These are phyloP conservation scores for Pseudozyma pruni DNA, from an alignment of 1,284 basidiomycete genomes.

Conservation along the genomic window DNA sequence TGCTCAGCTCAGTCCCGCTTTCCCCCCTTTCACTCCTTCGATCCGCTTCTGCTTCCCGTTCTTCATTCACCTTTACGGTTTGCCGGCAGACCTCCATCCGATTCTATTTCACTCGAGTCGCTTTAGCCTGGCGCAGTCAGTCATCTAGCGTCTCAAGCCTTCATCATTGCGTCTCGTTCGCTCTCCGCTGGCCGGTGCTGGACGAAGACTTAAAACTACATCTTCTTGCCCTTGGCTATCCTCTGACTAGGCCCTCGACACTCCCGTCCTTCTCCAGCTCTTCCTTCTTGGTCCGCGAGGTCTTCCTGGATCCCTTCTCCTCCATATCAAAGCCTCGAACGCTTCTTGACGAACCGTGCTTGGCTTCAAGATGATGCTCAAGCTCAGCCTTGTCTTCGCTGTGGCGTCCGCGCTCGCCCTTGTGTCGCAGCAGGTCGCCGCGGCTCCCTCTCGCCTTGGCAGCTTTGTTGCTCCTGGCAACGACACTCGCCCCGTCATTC, in stretches of 20 bases:
- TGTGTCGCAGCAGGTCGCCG: conserved; percentile 12
- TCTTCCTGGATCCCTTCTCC: neutral
- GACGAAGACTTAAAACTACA: too few relatives aligned
- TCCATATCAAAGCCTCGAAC: neutral
- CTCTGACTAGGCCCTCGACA: too few relatives aligned
- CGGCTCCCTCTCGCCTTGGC: conserved; percentile 24
- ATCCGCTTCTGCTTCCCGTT: neutral
- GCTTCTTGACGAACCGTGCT: neutral
- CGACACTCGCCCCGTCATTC: conserved; percentile 40
- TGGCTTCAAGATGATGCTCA: conserved; percentile 21
- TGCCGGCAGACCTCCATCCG: conserved; percentile 21
- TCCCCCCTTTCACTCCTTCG: neutral
- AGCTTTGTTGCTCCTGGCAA: conserved; percentile 23
- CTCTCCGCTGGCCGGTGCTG: conserved; percentile 1
- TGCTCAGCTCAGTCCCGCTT: neutral
- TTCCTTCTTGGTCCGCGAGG: too few relatives aligned
- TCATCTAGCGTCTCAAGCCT: too few relatives aligned
- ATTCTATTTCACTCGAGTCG: too few relatives aligned
- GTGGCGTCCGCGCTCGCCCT: conserved; percentile 25
- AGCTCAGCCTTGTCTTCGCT: conserved; percentile 11
- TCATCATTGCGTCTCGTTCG: too few relatives aligned
- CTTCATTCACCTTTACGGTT: neutral
- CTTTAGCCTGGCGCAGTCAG: too few relatives aligned
- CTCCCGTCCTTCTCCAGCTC: too few relatives aligned
- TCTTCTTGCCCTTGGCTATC: too few relatives aligned